A percentile compares a stretch with the other conserved stretches of the same genome.
phyloP scores from a whole-genome alignment of 192 early-diverging fungal species.

The Coemansia furcata region DNA sequence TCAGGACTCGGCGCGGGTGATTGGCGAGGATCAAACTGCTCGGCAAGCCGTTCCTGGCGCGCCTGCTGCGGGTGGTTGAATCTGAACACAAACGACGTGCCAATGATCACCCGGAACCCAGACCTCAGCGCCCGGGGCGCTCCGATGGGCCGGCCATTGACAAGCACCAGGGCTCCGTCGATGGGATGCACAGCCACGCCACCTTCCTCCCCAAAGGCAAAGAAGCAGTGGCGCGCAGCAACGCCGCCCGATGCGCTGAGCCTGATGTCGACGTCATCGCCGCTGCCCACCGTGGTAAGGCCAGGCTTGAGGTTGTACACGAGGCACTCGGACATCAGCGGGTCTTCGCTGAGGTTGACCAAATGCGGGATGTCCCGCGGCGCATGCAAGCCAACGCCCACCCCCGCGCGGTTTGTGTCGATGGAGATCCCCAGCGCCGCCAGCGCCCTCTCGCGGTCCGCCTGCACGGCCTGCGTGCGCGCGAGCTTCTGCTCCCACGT shows the following conservation, averaged over 20 bases:
- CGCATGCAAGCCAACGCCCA: constrained; percentile 67
- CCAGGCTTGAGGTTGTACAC: constrained; percentile 85
- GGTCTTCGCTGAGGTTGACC: constrained; percentile 88
- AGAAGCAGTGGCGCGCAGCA: constrained; percentile 70
- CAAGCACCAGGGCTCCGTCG: constrained; percentile 62
- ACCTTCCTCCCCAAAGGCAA: constrained; percentile 55
- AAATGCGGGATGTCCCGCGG: constrained; percentile 81
- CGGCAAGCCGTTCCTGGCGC: constrained; percentile 41
- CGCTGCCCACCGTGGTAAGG: constrained; percentile 62
- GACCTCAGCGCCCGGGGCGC: constrained; percentile 60
- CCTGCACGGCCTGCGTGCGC: constrained; percentile 69
- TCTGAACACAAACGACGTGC: constrained; percentile 77
- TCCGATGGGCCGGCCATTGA: constrained; percentile 71
- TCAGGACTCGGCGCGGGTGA: not conserved
- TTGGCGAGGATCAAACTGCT: not conserved
- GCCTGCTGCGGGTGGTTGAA: constrained; percentile 84
- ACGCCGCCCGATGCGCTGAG: constrained; percentile 64
- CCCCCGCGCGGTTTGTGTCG: constrained; percentile 57
- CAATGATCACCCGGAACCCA: constrained; percentile 78
- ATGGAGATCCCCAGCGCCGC: constrained; percentile 77
- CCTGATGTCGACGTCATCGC: constrained; percentile 36
- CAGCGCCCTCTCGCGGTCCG: constrained; percentile 68
- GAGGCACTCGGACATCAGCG: constrained; percentile 84
- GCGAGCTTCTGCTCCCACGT: constrained; percentile 81
- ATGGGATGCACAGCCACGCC: constrained; percentile 62